These are phyloP conservation scores for Kockovaella imperatae DNA, from an alignment of 768 basidiomycete genomes.

Conservation along the genomic window DNA sequence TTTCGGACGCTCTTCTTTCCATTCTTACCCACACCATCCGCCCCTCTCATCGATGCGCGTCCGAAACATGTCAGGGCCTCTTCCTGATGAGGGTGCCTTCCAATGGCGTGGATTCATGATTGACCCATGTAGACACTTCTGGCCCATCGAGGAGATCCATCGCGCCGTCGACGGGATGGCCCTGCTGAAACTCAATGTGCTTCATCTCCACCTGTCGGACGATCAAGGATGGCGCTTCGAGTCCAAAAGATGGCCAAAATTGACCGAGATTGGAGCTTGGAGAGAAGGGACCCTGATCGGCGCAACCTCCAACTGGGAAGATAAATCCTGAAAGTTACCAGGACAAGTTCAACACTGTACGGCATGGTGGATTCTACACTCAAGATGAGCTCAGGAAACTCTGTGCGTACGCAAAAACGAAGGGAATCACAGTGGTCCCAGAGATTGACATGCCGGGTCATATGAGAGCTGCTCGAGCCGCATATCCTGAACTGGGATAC, in stretches of 20 bases:
- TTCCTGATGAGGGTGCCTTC: neutral
- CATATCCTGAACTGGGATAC: constrained; percentile 1
- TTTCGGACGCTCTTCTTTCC: too few species aligned
- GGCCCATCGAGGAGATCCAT: neutral
- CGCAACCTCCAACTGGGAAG: neutral
- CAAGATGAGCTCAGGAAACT: neutral
- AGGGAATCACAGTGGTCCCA: neutral
- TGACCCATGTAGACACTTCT: neutral
- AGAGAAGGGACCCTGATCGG: neutral
- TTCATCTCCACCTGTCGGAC: constrained; percentile 1
- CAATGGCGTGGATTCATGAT: neutral
- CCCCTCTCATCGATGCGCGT: too few species aligned
- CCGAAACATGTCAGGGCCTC: too few species aligned
- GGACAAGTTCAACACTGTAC: neutral
- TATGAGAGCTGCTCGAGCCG: constrained; percentile 1
- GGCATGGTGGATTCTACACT: neutral
- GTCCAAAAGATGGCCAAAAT: neutral
- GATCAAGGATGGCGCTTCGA: constrained; percentile 2
- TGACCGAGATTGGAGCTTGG: constrained; percentile 1
- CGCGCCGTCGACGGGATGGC: neutral
- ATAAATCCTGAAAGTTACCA: neutral
- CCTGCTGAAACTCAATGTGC: neutral
- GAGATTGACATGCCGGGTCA: constrained; percentile 1
- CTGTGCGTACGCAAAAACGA: neutral
- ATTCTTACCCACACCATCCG: too few species aligned